Conservation (phyloP, 331 rosid genomes). For the Malus hybrid region DNA sequence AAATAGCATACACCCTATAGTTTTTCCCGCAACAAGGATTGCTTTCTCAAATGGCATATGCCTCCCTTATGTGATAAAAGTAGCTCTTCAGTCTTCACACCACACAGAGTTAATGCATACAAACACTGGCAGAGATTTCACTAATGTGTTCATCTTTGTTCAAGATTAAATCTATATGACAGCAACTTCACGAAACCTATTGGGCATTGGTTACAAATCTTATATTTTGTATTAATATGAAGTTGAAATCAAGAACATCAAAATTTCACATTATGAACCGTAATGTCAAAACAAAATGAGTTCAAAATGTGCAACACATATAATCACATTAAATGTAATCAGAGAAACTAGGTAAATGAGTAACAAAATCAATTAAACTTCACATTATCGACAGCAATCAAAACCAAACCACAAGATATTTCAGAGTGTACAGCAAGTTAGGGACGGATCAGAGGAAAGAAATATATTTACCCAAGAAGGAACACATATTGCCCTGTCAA, state of each 20-base stretch:
- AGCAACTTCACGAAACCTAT: background rate
- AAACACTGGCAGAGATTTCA: background rate
- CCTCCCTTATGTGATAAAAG: background rate
- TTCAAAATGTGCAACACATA: background rate
- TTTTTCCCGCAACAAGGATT: background rate
- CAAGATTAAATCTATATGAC: background rate
- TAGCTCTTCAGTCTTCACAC: background rate
- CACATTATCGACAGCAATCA: background rate
- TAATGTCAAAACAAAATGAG: background rate
- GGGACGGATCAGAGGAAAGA: background rate
- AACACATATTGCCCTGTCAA: conserved; percentile 87
- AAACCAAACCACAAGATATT: background rate
- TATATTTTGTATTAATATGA: background rate
- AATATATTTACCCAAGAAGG: conserved; percentile 68
- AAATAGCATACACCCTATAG: background rate
- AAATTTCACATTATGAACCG: background rate
- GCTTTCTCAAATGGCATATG: background rate
- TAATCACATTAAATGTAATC: background rate
- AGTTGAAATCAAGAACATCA: background rate
- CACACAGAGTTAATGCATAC: background rate
- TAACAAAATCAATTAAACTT: background rate
- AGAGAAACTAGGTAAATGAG: background rate
- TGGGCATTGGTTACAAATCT: background rate
- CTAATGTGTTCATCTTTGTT: background rate
- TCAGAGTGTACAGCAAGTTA: background rate